These are phyloP conservation scores for Crithidia mellificae DNA, from an alignment of 208 protist genomes.

Conservation along the genomic window DNA sequence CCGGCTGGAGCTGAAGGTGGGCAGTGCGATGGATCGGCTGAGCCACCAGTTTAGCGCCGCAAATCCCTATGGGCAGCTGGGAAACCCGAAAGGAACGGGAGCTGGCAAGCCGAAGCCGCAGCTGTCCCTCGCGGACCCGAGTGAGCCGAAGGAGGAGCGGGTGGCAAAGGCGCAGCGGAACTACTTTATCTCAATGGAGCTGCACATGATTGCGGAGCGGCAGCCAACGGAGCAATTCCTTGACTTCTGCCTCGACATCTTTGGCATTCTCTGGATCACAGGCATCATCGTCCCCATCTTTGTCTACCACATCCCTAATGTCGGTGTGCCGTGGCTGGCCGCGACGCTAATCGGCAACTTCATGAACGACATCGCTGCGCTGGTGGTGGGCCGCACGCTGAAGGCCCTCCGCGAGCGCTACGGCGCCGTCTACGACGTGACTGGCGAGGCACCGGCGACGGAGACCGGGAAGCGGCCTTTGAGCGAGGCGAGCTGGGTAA, in stretches of 20 bases:
- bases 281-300: slow-evolving; percentile 56
- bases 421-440: slow-evolving; percentile 30
- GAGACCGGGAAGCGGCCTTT: slow-evolving; percentile 17
- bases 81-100: neutral
- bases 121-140: slow-evolving; percentile 6
- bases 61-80: neutral
- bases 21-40: slow-evolving; percentile 34
- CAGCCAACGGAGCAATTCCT: slow-evolving; percentile 74
- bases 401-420: slow-evolving; percentile 27
- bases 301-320: slow-evolving; percentile 47
- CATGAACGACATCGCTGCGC: slow-evolving; percentile 74
- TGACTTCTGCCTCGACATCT: slow-evolving; percentile 84
- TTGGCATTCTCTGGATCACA: slow-evolving; percentile 80
- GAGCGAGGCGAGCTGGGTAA: slow-evolving; percentile 15
- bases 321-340: slow-evolving; percentile 64
- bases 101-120: neutral
- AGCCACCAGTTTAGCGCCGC: slow-evolving; percentile 13
- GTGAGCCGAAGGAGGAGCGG: slow-evolving; percentile 11
- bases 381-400: slow-evolving; percentile 62
- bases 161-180: slow-evolving; percentile 37
- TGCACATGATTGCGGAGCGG: slow-evolving; percentile 52
- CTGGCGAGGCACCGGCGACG: slow-evolving; percentile 5
- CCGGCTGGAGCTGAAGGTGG: slow-evolving; percentile 40
- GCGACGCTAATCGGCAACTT: slow-evolving; percentile 74
- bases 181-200: slow-evolving; percentile 66